phyloP scores from a whole-genome alignment of 2,329 filamentous ascomycete species.

The Juglanconis oblonga region DNA sequence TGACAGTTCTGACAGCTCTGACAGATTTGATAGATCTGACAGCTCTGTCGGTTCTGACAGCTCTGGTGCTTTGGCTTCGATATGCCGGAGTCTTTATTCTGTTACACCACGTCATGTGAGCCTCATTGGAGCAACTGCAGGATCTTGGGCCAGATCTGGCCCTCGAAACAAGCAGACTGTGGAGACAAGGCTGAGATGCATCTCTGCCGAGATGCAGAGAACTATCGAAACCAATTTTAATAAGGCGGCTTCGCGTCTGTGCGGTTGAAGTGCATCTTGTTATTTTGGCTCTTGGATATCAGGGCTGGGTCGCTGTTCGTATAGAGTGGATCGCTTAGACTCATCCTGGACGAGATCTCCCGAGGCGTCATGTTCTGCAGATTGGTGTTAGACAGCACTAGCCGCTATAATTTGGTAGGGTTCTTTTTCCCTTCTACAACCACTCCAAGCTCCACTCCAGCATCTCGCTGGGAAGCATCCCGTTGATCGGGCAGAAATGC shows the following conservation, averaged over 20 bases:
- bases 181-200: background rate
- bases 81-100: background rate
- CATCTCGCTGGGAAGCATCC: conserved; percentile 24
- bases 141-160: background rate
- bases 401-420: conserved; percentile 10
- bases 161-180: background rate
- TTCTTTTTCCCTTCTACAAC: conserved; percentile 27
- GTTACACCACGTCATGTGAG: background rate
- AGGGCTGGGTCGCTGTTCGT: background rate
- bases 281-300: background rate
- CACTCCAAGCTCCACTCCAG: conserved; percentile 31
- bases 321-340: too few relatives aligned
- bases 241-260: conserved; percentile 4
- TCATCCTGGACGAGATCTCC: background rate
- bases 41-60: background rate
- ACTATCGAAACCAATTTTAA: conserved; percentile 1
- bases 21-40: background rate
- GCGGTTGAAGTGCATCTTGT: background rate
- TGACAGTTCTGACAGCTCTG: background rate
- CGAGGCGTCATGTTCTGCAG: background rate
- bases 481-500: conserved; percentile 30
- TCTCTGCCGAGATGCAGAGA: background rate
- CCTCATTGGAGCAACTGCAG: background rate
- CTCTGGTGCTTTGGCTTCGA: background rate
- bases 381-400: background rate